Evolutionary conservation across 768 basidiomycete species (phyloP).

Genomic region (Lentinus brumalis): DNA sequence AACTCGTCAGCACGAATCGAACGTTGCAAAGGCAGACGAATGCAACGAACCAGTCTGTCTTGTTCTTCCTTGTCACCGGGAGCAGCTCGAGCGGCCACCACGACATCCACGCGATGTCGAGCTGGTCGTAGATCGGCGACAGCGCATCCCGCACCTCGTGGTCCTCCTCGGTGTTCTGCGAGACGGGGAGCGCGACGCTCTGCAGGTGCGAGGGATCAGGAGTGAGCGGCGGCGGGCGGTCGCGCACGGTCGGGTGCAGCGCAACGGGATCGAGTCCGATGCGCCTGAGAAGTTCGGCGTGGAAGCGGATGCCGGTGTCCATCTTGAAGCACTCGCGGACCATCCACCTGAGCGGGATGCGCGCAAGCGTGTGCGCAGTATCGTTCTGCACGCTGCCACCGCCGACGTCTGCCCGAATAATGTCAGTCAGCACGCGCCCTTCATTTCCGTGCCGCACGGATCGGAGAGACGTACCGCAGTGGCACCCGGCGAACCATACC

Average conservation of each 20-base stretch:
- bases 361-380: slow-evolving; percentile 58
- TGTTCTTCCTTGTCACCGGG: slow-evolving; percentile 26
- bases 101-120: slow-evolving; percentile 35
- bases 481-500: slow-evolving; percentile 81
- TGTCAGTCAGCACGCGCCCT: not conserved
- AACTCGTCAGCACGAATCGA: not conserved
- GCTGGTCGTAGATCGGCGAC: slow-evolving; percentile 56
- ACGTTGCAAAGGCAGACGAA: too few relatives aligned
- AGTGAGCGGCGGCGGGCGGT: slow-evolving; percentile 26
- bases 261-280: slow-evolving; percentile 34
- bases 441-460: not conserved
- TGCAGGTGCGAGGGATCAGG: slow-evolving; percentile 8
- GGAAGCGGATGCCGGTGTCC: slow-evolving; percentile 44
- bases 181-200: slow-evolving; percentile 16
- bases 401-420: slow-evolving; percentile 59
- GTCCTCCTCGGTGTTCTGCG: slow-evolving; percentile 47
- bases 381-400: slow-evolving; percentile 70
- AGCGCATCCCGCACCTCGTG: slow-evolving; percentile 66
- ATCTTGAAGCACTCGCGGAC: slow-evolving; percentile 53
- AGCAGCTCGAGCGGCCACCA: slow-evolving; percentile 76
- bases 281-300: slow-evolving; percentile 30
- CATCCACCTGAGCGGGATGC: slow-evolving; percentile 68
- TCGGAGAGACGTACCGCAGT: slow-evolving; percentile 53
- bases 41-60: slow-evolving; percentile 1
- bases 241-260: slow-evolving; percentile 29